phyloP scores from a whole-genome alignment of 2,329 filamentous ascomycete species.

The Sporothrix variecibatus region DNA sequence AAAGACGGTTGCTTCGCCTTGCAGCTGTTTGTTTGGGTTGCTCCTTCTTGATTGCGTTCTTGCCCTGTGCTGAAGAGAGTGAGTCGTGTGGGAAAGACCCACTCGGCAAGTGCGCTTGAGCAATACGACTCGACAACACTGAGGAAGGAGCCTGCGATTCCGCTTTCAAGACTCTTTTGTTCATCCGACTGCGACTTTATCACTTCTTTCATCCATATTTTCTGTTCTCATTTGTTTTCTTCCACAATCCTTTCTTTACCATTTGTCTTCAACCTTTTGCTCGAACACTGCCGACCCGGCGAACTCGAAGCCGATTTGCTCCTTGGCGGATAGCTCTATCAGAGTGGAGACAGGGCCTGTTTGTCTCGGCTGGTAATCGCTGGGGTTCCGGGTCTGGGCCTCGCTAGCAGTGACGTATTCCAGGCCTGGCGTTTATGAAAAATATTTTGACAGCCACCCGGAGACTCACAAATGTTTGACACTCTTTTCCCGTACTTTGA shows the following conservation, averaged over 20 bases:
- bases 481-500: no score
- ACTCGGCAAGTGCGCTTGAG: conserved; percentile 6
- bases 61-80: background rate
- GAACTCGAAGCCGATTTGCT: conserved; percentile 1
- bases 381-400: background rate
- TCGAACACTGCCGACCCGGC: background rate
- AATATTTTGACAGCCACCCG: no score
- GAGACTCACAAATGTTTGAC: no score
- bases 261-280: background rate
- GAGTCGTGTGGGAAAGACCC: background rate
- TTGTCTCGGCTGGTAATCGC: background rate
- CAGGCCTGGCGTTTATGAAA: background rate
- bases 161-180: background rate
- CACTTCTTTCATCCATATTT: background rate
- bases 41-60: background rate
- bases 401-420: background rate
- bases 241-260: background rate
- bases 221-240: background rate
- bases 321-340: background rate
- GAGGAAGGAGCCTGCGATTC: background rate
- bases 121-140: background rate
- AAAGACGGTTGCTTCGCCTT: background rate
- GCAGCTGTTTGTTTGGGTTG: background rate
- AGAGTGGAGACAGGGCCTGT: background rate
- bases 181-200: background rate